These are phyloP conservation scores for Sugiyamaella paludigena DNA, from an alignment of 1,139 yeast species.

Conservation along the genomic window DNA sequence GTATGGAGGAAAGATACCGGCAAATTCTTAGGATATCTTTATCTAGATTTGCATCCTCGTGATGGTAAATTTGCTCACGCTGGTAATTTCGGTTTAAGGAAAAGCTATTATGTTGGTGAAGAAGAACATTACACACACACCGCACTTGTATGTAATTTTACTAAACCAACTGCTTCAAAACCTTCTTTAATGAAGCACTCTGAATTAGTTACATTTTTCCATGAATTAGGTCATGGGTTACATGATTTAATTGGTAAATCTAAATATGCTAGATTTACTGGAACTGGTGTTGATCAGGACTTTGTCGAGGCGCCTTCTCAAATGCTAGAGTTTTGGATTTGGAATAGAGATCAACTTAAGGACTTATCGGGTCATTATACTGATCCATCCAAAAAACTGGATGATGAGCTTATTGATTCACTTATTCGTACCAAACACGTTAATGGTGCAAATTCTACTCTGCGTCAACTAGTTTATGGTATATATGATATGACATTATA, in stretches of 20 bases:
- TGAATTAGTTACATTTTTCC: slow-evolving; percentile 84
- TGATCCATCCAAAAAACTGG: slow-evolving; percentile 55
- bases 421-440: slow-evolving; percentile 69
- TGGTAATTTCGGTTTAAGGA: slow-evolving; percentile 69
- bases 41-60: slow-evolving; percentile 80
- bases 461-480: slow-evolving; percentile 77
- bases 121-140: slow-evolving; percentile 56
- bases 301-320: slow-evolving; percentile 91
- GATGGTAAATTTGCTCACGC: slow-evolving; percentile 87
- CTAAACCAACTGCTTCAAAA: slow-evolving; percentile 66
- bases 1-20: slow-evolving; percentile 66
- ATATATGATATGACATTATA: slow-evolving; percentile 73
- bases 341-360: slow-evolving; percentile 64
- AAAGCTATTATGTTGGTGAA: slow-evolving; percentile 52
- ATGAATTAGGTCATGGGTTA: slow-evolving; percentile 86
- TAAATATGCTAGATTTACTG: slow-evolving; percentile 64
- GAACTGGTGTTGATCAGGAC: slow-evolving; percentile 75
- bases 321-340: slow-evolving; percentile 85
- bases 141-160: slow-evolving; percentile 80
- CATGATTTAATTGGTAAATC: slow-evolving; percentile 73
- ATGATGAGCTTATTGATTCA: slow-evolving; percentile 57
- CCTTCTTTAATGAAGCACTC: slow-evolving; percentile 75
- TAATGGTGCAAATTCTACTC: slow-evolving; percentile 64
- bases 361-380: slow-evolving; percentile 62
- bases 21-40: slow-evolving; percentile 74